Conservation (phyloP, 2,329 filamentous ascomycete genomes). For the Alternaria conjuncta region DNA sequence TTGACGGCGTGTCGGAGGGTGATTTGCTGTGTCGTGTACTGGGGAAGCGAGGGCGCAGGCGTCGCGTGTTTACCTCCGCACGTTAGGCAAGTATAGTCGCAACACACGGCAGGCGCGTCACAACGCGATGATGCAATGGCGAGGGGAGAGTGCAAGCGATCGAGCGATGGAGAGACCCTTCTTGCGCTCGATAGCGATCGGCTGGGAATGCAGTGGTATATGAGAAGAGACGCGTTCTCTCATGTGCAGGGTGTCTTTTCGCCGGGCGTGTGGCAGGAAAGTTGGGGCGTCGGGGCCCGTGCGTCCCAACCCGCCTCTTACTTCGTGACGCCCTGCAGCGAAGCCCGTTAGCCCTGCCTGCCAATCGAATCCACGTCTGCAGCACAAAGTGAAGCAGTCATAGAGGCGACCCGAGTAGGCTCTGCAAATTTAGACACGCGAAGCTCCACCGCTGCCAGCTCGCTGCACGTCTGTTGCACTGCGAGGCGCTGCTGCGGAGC, state of each 20-base stretch:
- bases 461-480: neutral
- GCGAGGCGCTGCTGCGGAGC: constrained; percentile 14
- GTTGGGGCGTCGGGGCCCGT: constrained; percentile 6
- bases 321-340: constrained; percentile 17
- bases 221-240: constrained; percentile 31
- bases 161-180: constrained; percentile 34
- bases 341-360: constrained; percentile 20
- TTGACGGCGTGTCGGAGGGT: constrained; percentile 25
- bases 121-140: constrained; percentile 24
- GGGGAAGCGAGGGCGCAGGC: constrained; percentile 26
- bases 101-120: constrained; percentile 15
- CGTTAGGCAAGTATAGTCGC: constrained; percentile 23
- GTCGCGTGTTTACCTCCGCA: constrained; percentile 28
- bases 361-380: constrained; percentile 23
- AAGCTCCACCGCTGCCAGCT: neutral
- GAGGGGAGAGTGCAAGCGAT: constrained; percentile 11
- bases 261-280: constrained; percentile 17
- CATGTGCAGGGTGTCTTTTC: constrained; percentile 27
- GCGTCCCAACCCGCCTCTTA: constrained; percentile 11
- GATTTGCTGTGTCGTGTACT: constrained; percentile 33
- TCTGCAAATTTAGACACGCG: neutral
- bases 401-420: neutral
- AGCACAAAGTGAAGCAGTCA: constrained; percentile 24
- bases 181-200: constrained; percentile 32
- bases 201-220: constrained; percentile 30